Base-by-base conservation (phyloP, 176 grass and related monocot species). In the Musa itinerans region DNA sequence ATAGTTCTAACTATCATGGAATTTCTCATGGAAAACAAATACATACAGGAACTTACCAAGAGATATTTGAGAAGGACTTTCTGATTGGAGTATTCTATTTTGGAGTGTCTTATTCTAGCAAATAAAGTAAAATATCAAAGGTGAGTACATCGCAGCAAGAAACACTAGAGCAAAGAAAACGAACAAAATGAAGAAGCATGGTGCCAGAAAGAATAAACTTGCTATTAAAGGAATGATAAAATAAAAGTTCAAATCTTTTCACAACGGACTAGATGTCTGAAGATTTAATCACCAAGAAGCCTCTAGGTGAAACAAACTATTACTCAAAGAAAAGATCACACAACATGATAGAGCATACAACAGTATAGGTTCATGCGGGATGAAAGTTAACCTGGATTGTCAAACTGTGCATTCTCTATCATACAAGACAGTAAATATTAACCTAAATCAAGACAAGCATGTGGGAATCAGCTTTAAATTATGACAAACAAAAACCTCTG, bases 81-180 rank as follows among this genome's bases (percentile, higher is more conserved):
- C 27, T 78, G 86, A 74, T 81, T 81, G 78, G 62, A 81, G 78
- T 21, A 88, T 79, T 83, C 49, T 68, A 52, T 49, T 74, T 81
- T 84, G 81, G 48, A 88, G 68, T 34, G 73, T 78, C 75, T 88
- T 88, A 84, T 88, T 84, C 86, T 88, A 56, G 69, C 19, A 68
- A 14, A 87, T 57, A 76, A 53, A 68, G 53, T 54, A 65, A 43
- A 43, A 43, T 22, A 71, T 52, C 29, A 64, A 81, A 74, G 80
- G 9, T 55, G 25, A 11, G 15, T 22, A 34, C 25, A 14, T 74
- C 3, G 21, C 16, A 53, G 16, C 2, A 72, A 52, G 48, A 81
- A 48, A 6, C 16, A 54, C 24, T 71, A 1, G 11, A 63, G 14
- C 34, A 76, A 11, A 65, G 53, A 25, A 49, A 20, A 25, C 11